Conservation (phyloP, 768 basidiomycete genomes). For the Macrolepiota dolichaula region DNA sequence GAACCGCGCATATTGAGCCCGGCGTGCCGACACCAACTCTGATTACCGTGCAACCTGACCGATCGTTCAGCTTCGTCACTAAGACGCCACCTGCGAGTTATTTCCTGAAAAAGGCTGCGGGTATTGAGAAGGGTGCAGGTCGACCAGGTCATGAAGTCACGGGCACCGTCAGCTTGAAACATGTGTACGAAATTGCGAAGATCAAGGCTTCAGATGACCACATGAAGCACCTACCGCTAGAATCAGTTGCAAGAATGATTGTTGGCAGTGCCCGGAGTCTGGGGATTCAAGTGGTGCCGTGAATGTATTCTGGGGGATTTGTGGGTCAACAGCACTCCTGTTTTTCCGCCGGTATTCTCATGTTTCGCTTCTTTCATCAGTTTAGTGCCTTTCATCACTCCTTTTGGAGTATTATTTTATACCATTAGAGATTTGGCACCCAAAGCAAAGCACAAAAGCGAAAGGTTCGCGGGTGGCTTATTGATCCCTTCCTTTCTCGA, state of each 20-base stretch:
- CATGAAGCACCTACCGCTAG: conserved; percentile 80
- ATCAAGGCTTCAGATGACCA: conserved; percentile 92
- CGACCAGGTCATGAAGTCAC: conserved; percentile 75
- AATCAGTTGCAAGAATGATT: conserved; percentile 85
- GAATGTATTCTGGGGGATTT: conserved; percentile 23
- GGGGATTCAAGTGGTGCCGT: conserved; percentile 89
- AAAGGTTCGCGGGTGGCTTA: conserved; percentile 15
- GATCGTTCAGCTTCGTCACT: conserved; percentile 89
- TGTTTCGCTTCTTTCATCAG: conserved; percentile 3
- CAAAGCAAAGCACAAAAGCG: neutral
- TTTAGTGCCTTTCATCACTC: neutral
- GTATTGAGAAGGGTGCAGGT: conserved; percentile 87
- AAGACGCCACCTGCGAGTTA: conserved; percentile 90
- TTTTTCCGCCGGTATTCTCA: conserved; percentile 10
- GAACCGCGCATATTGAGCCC: conserved; percentile 81
- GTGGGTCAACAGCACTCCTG: conserved; percentile 6
- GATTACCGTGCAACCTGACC: conserved; percentile 92
- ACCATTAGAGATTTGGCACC: neutral
- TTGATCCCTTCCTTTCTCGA: neutral
- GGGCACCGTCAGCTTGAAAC: conserved; percentile 89
- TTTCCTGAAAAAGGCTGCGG: conserved; percentile 88
- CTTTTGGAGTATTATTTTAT: neutral
- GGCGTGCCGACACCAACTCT: conserved; percentile 89
- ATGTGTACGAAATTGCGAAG: conserved; percentile 98
- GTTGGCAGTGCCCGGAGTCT: conserved; percentile 86